These are phyloP conservation scores for Clarireedia hainanense DNA, from an alignment of 2,329 filamentous ascomycete genomes.

Conservation along the genomic window DNA sequence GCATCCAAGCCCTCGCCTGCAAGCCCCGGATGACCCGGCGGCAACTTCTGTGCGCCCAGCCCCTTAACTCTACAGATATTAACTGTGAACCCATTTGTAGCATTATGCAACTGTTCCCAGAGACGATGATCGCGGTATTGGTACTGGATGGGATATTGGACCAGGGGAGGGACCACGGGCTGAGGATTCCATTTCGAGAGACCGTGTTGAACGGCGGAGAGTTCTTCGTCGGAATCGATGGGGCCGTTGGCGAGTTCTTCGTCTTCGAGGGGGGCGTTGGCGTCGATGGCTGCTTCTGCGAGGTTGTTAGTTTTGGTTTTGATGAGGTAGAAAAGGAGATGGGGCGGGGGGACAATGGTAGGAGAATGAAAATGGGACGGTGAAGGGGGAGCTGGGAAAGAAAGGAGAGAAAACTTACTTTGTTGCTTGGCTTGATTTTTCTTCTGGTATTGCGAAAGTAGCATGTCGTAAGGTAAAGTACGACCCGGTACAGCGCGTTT, in stretches of 20 bases:
- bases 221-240: conserved; percentile 93
- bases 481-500: conserved; percentile 83
- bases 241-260: conserved; percentile 71
- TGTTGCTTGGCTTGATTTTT: conserved; percentile 99
- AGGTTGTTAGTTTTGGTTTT: conserved; percentile 1
- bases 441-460: conserved; percentile 83
- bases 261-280: conserved; percentile 83
- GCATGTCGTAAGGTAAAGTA: conserved; percentile 85
- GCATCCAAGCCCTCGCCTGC: conserved; percentile 43
- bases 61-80: conserved; percentile 55
- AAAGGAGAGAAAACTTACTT: conserved; percentile 50
- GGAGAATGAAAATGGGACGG: conserved; percentile 7
- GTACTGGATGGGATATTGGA: conserved; percentile 53
- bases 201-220: conserved; percentile 77
- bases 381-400: neutral
- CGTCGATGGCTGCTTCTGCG: conserved; percentile 87
- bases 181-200: conserved; percentile 69
- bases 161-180: conserved; percentile 62
- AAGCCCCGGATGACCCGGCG: conserved; percentile 40
- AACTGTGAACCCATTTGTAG: conserved; percentile 56
- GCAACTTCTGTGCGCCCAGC: conserved; percentile 46
- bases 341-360: conserved; percentile 5
- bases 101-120: conserved; percentile 57
- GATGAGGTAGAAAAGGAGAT: neutral
- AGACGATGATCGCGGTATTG: conserved; percentile 57